Base-by-base conservation (phyloP, 805 yeast genomes). In the Saccharomycopsis sp. region DNA sequence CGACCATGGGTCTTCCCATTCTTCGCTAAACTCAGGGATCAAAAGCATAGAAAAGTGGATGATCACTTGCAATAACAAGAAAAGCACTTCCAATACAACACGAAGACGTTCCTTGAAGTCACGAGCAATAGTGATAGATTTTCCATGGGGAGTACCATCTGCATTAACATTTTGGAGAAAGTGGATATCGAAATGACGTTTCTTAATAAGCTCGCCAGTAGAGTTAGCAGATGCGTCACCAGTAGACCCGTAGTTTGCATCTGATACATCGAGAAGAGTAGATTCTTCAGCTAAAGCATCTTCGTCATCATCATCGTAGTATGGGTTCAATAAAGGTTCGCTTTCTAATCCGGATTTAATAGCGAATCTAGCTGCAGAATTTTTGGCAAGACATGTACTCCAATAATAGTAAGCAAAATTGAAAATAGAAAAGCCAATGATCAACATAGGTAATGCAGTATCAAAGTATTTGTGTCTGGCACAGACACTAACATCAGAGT, bases 171-270 rank as follows among this genome's bases (percentile, higher is more conserved):
- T 79, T 12, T 78, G 73, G 41, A 87, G 68, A 22, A 78, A 77
- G 20, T 79, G 75, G 35, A 87, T 76, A 63, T 87, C 87, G 63
- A 87, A 87, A 68, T 87, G 94, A 52, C 79, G 79, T 35, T 80
- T 80, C 50, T 82, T 78, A 42, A 82, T 19, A n/a, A 56, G n/a
- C 29, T 56, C 58, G 14, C 62, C 63, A 41, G 58, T 64, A 73
- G 25, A 34, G 56, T 52, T 29, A 3, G 29, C 20, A 3, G n/a
- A 52, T 54, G 9, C 52, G 57, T 15, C 53, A 53, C 3, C 22
- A 44, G 63, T 55, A 20, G 64, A 60, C 20, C 65, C 66, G 42
- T 64, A 64, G 14, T n/a, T 24, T 2, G 17, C 15, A 42, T 52
- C 9, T 15, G 24, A n/a, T n/a, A n/a, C 53, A 2, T 20, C 47